A percentile compares a stretch with the other conserved stretches of the same genome.
phyloP scores from a whole-genome alignment of 352 stramenopile genomes.

The Pythium myriotylum region DNA sequence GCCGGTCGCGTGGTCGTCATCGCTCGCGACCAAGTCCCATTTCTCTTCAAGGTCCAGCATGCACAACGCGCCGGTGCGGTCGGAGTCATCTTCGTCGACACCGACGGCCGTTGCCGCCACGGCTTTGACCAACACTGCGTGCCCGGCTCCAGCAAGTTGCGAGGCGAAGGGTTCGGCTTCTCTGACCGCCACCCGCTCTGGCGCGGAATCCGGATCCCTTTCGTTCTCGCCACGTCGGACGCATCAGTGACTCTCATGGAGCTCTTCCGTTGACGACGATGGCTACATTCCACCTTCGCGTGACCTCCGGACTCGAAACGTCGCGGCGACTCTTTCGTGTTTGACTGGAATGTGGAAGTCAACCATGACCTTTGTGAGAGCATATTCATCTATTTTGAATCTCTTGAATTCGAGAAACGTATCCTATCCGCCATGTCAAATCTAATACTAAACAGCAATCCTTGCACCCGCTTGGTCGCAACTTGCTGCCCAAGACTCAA shows the following conservation, averaged over 20 bases:
- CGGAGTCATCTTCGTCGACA: slow-evolving; percentile 65
- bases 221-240: slow-evolving; percentile 48
- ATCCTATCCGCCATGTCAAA: too few relatives aligned
- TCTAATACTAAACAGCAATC: too few relatives aligned
- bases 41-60: slow-evolving; percentile 72
- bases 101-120: slow-evolving; percentile 39
- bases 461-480: too few relatives aligned
- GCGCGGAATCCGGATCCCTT: slow-evolving; percentile 60
- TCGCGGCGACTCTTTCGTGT: slow-evolving; percentile 19
- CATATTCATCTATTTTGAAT: too few relatives aligned
- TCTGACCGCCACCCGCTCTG: slow-evolving; percentile 60
- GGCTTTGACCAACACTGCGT: slow-evolving; percentile 77
- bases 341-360: background rate
- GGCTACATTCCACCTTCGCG: slow-evolving; percentile 32
- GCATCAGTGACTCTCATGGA: slow-evolving; percentile 38
- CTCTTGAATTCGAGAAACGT: too few relatives aligned
- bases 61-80: slow-evolving; percentile 68
- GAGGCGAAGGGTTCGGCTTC: slow-evolving; percentile 61
- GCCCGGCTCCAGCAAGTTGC: slow-evolving; percentile 45
- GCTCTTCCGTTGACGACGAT: slow-evolving; percentile 20
- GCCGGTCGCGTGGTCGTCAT: slow-evolving; percentile 62
- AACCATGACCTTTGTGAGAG: too few relatives aligned
- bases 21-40: slow-evolving; percentile 48
- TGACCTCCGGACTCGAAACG: slow-evolving; percentile 28
- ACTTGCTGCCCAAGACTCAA: too few relatives aligned